Evolutionary conservation across 441 rosid species (phyloP).

Genomic region (Raphanus hybrid): DNA sequence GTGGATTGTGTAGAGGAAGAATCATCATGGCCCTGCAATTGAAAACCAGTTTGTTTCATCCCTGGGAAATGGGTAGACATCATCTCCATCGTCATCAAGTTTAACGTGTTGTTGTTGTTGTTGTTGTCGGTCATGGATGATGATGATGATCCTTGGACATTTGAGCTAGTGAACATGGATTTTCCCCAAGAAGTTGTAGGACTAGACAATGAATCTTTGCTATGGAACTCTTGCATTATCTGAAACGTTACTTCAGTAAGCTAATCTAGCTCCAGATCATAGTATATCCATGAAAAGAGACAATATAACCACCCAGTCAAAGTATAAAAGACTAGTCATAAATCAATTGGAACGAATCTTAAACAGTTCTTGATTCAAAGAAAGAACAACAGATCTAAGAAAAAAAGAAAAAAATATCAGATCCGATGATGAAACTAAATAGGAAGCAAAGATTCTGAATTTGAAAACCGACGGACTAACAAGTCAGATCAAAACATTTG

Average conservation of each 20-base stretch:
- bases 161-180: slow-evolving; percentile 27
- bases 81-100: slow-evolving; percentile 58
- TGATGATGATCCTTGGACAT: slow-evolving; percentile 34
- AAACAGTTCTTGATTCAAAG: slow-evolving; percentile 21
- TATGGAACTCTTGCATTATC: slow-evolving; percentile 33
- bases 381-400: slow-evolving; percentile 33
- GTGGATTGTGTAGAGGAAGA: slow-evolving; percentile 70
- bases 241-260: slow-evolving; percentile 15
- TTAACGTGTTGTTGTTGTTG: slow-evolving; percentile 23
- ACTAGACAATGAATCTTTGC: slow-evolving; percentile 13
- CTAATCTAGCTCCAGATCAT: slow-evolving; percentile 7
- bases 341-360: background rate
- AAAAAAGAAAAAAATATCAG: background rate
- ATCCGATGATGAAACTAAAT: slow-evolving; percentile 3
- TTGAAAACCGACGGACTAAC: background rate
- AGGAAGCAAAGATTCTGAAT: slow-evolving; percentile 19
- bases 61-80: slow-evolving; percentile 42
- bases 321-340: slow-evolving; percentile 1
- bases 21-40: slow-evolving; percentile 55
- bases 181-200: slow-evolving; percentile 29
- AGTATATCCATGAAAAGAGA: slow-evolving; percentile 9
- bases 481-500: slow-evolving; percentile 1
- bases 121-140: slow-evolving; percentile 25
- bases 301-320: slow-evolving; percentile 15
- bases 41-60: slow-evolving; percentile 50